Evolutionary conservation across 768 basidiomycete genomes (phyloP).

Genomic region (Tulasnella sp.): DNA sequence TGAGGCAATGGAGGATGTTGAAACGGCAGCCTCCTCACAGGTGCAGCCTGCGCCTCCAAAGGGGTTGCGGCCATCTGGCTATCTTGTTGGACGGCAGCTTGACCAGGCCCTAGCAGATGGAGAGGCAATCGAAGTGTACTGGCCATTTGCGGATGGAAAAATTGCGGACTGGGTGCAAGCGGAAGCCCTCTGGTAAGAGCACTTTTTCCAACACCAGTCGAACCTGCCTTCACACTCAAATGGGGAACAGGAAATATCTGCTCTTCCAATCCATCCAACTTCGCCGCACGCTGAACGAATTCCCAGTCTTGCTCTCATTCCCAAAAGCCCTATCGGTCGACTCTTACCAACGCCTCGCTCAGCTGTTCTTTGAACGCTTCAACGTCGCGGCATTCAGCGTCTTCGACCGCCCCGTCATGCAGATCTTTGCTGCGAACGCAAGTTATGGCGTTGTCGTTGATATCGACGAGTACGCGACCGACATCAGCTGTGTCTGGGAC

Average conservation of each 20-base stretch:
- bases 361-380: constrained; percentile 86
- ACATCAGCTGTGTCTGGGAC: constrained; percentile 68
- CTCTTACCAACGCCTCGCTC: constrained; percentile 62
- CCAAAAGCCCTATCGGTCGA: constrained; percentile 51
- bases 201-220: background rate
- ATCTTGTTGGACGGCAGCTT: constrained; percentile 68
- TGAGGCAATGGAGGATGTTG: constrained; percentile 8
- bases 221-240: background rate
- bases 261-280: constrained; percentile 65
- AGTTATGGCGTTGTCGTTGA: constrained; percentile 72
- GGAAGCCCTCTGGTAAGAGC: constrained; percentile 74
- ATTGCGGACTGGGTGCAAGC: constrained; percentile 73
- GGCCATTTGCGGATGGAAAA: constrained; percentile 70
- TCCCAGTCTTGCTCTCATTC: constrained; percentile 68
- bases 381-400: constrained; percentile 75
- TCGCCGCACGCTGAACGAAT: constrained; percentile 77
- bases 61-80: constrained; percentile 37
- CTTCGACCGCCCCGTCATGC: constrained; percentile 73
- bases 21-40: constrained; percentile 4
- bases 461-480: constrained; percentile 63
- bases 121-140: constrained; percentile 62
- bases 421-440: constrained; percentile 65
- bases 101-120: constrained; percentile 69
- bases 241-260: constrained; percentile 59
- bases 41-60: background rate